Evolutionary conservation across 1,139 yeast genomes (phyloP), one percentile per base, ranked within the genome.

Genomic region (Tardiomyces blankii): DNA sequence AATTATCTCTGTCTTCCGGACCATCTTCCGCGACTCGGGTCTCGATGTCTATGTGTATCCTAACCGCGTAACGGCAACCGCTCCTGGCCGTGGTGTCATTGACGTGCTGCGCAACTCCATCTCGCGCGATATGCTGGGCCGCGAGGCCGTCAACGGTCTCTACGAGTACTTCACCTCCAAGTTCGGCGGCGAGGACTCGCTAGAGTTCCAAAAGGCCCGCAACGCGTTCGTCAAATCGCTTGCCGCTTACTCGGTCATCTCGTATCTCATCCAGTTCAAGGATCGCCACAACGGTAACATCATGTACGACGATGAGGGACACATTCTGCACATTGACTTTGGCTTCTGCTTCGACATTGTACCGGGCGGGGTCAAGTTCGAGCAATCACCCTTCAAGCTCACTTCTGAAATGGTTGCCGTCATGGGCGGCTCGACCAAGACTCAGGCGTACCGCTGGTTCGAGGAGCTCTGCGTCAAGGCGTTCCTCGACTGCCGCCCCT

Each of bases 251-350:
- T 85, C 96, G 40, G 88, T 93, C 48, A 87, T 93, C 48, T 85
- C 97, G 1, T 93, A 85, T 58, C 68, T 93, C 55, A 73, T 93
- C 49, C 98, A 91, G 62, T 88, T 93, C 70, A 93, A 93, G 65
- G 99, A 93, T 67, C 78, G 99, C 62, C 99, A 93, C 66, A 93
- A 93, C 65, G 99, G 99, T 64, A 93, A 93, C 65, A 91, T 93
- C 55, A 91, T 93, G 98, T 91, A 91, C 63, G 98, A 91, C 62
- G 87, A 81, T 51, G 84, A 85, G 54, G 99, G 99, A 2, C 96
- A 91, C 61, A 78, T 93, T 49, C 70, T 93, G 51, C 99, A 93
- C 64, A 86, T 93, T 65, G 99, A 93, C 68, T 93, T 93, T 68
- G 98, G 99, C 3, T 91, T 93, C 72, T 89, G 96, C 59, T 93